These are phyloP conservation scores for Pouteria glomerata DNA, from an alignment of 148 eudicot genomes.

Conservation along the genomic window DNA sequence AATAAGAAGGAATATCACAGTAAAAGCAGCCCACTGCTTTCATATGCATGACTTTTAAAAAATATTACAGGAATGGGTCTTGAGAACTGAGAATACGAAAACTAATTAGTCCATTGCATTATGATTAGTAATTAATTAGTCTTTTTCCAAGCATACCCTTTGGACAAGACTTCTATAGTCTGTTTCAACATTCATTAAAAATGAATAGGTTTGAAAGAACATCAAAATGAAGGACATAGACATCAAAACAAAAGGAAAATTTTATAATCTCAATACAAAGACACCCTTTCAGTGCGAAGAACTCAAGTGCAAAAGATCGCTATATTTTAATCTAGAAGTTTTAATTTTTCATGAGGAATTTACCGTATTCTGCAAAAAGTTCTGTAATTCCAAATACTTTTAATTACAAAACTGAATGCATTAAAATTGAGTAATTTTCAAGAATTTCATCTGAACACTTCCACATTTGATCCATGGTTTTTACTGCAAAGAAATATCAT, in stretches of 20 bases:
- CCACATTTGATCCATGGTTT: background rate
- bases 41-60: background rate
- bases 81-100: background rate
- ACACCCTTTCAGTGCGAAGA: background rate
- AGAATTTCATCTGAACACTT: background rate
- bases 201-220: background rate
- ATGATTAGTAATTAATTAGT: background rate
- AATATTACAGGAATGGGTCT: background rate
- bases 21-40: background rate
- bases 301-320: background rate
- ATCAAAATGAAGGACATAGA: background rate
- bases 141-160: background rate
- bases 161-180: background rate
- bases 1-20: constrained; percentile 8
- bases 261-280: background rate
- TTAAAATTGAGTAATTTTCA: background rate
- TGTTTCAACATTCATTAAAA: background rate
- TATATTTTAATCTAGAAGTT: background rate
- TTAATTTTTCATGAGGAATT: background rate
- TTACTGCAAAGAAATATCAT: background rate
- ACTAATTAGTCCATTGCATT: background rate
- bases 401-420: background rate
- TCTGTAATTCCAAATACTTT: background rate
- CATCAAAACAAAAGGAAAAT: background rate
- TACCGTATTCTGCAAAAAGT: background rate